Evolutionary conservation across 108 stramenopile genomes (phyloP).

Genomic region (Conticribra weissflogii): DNA sequence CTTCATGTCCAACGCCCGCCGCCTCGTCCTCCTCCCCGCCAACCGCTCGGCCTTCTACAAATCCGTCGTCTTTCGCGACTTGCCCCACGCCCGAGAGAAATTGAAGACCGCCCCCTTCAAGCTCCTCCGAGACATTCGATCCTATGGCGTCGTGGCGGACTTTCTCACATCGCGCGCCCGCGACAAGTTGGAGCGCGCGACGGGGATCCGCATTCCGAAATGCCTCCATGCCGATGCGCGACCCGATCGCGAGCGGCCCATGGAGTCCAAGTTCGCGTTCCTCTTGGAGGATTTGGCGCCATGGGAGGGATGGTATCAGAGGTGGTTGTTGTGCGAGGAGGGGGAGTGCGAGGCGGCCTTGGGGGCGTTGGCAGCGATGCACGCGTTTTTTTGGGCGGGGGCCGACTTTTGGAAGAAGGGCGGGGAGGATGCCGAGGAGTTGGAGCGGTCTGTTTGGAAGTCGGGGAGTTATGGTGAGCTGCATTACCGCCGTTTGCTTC

Average conservation of each 20-base stretch:
- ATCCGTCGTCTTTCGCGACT: constrained; percentile 59
- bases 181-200: constrained; percentile 35
- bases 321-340: constrained; percentile 56
- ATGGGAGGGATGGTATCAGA: constrained; percentile 62
- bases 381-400: constrained; percentile 74
- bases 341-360: constrained; percentile 47
- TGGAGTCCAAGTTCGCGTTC: constrained; percentile 57
- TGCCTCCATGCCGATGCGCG: constrained; percentile 45
- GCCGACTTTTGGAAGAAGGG: constrained; percentile 62
- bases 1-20: constrained; percentile 65
- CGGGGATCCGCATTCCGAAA: constrained; percentile 52
- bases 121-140: constrained; percentile 57
- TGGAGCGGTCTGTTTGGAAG: constrained; percentile 57
- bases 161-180: constrained; percentile 60
- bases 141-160: constrained; percentile 60
- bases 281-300: constrained; percentile 64
- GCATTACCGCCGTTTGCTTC: too few relatives aligned
- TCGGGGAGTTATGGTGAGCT: constrained; percentile 69
- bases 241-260: constrained; percentile 45
- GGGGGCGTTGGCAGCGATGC: constrained; percentile 61
- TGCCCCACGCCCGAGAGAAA: constrained; percentile 63
- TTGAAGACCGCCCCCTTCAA: constrained; percentile 60
- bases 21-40: constrained; percentile 31
- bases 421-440: constrained; percentile 51
- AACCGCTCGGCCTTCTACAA: constrained; percentile 65